Conservation (phyloP, 1,284 basidiomycete species). For the Thelephora terrestris region DNA sequence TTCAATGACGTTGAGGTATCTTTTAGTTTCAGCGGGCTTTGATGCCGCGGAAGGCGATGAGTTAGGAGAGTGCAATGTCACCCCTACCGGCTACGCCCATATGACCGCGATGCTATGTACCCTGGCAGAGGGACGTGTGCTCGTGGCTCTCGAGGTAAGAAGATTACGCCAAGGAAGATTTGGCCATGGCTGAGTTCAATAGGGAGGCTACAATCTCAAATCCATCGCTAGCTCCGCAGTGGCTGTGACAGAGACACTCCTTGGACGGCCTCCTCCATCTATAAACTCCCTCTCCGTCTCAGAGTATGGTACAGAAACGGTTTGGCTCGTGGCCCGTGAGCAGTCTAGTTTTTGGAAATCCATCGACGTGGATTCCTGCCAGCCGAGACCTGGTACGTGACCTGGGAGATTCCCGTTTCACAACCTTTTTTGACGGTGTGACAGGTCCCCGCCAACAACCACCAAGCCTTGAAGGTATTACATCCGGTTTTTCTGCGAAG, state of each 20-base stretch:
- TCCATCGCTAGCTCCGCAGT: conserved; percentile 78
- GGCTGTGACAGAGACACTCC: conserved; percentile 73
- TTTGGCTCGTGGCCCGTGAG: conserved; percentile 70
- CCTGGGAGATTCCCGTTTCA: neutral
- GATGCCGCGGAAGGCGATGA: conserved; percentile 87
- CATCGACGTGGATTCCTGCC: conserved; percentile 62
- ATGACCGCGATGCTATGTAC: conserved; percentile 91
- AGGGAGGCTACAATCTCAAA: conserved; percentile 91
- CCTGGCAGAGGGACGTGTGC: conserved; percentile 78
- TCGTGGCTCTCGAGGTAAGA: conserved; percentile 81
- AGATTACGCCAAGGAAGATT: neutral
- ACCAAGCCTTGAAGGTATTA: conserved; percentile 34
- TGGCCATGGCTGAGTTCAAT: neutral
- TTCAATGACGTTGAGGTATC: conserved; percentile 1
- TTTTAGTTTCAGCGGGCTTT: conserved; percentile 85
- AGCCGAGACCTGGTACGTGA: conserved; percentile 53
- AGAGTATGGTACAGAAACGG: conserved; percentile 71
- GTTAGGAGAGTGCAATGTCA: conserved; percentile 78
- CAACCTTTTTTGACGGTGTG: neutral
- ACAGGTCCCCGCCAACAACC: neutral
- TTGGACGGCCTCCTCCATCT: conserved; percentile 73
- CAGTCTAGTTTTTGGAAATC: conserved; percentile 84
- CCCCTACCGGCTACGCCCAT: conserved; percentile 85
- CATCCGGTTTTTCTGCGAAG: conserved; percentile 1
- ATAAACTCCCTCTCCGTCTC: conserved; percentile 57